A percentile compares a stretch with the other conserved stretches of the same genome.
phyloP scores from a whole-genome alignment of 108 stramenopile species.

The Nitzschia putrida region DNA sequence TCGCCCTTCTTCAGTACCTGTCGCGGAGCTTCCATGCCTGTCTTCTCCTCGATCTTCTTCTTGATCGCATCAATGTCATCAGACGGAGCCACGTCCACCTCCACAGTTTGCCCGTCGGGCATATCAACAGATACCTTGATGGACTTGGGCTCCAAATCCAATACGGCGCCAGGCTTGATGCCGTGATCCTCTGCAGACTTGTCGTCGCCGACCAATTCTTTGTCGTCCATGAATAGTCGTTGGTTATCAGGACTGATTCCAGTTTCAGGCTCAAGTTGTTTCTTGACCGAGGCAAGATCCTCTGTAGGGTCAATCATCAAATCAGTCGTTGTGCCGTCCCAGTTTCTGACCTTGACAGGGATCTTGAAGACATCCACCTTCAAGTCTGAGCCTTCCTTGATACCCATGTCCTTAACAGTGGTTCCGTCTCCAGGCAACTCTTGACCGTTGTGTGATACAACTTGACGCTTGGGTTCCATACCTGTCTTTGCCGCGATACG shows the following conservation, averaged over 20 bases:
- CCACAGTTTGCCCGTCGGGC: constrained; percentile 16
- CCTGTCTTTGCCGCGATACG: constrained; percentile 24
- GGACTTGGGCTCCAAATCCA: constrained; percentile 27
- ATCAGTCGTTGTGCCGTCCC: constrained; percentile 9
- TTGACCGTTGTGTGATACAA: constrained; percentile 12
- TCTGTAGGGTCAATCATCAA: constrained; percentile 22
- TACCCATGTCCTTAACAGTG: constrained; percentile 12
- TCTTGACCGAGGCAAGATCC: constrained; percentile 15
- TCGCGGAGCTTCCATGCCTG: constrained; percentile 14
- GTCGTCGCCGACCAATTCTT: constrained; percentile 10
- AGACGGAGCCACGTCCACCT: constrained; percentile 11
- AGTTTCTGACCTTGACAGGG: constrained; percentile 19
- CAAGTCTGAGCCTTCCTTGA: constrained; percentile 12
- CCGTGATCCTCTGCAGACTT: constrained; percentile 5
- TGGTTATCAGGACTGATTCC: constrained; percentile 31
- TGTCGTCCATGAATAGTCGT: constrained; percentile 1
- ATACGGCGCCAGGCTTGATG: constrained; percentile 13
- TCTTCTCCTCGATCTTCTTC: constrained; percentile 20
- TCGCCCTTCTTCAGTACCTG: constrained; percentile 26
- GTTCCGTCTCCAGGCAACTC: constrained; percentile 12
- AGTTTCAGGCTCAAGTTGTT: constrained; percentile 18
- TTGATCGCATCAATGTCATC: constrained; percentile 25
- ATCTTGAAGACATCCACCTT: constrained; percentile 24
- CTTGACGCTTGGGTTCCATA: constrained; percentile 15
- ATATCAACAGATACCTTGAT: constrained; percentile 6